A percentile compares a stretch with the other conserved stretches of the same genome.
Conservation (phyloP, 2,329 filamentous ascomycete species). For the Bipolaris bicolor region DNA sequence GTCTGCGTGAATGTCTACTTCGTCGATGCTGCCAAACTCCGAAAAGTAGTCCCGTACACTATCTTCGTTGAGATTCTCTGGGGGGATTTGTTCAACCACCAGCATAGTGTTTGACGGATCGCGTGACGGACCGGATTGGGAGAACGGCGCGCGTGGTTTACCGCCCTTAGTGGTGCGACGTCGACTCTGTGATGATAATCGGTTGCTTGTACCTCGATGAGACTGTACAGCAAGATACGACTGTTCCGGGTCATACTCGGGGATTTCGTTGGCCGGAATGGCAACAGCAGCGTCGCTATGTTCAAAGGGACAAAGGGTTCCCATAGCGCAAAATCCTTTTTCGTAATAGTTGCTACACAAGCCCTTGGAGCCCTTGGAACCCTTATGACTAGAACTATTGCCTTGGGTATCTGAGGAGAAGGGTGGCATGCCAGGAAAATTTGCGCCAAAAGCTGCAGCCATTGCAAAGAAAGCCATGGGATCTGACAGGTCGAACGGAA, state of each 20-base stretch:
- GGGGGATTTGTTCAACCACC: constrained; percentile 79
- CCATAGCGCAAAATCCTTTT: constrained; percentile 73
- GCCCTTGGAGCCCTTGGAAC: constrained; percentile 51
- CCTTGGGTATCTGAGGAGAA: constrained; percentile 47
- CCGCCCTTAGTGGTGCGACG: constrained; percentile 26
- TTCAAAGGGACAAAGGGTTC: constrained; percentile 71
- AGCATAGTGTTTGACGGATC: constrained; percentile 71
- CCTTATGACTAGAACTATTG: constrained; percentile 14
- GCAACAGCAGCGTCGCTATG: constrained; percentile 59
- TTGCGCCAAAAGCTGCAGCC: constrained; percentile 56
- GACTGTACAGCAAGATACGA: constrained; percentile 47
- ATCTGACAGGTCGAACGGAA: constrained; percentile 63
- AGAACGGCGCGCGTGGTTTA: constrained; percentile 61
- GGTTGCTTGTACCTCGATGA: constrained; percentile 5
- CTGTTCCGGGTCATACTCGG: constrained; percentile 66
- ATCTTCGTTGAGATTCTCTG: constrained; percentile 70
- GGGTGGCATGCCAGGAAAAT: constrained; percentile 48
- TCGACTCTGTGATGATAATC: constrained; percentile 27
- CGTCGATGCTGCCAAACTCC: constrained; percentile 70
- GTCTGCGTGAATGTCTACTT: constrained; percentile 69
- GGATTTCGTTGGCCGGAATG: constrained; percentile 19
- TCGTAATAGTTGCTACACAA: constrained; percentile 74
- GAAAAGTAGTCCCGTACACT: constrained; percentile 72
- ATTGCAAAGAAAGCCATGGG: constrained; percentile 69
- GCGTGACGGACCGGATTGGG: constrained; percentile 66